Evolutionary conservation across 2,329 filamentous ascomycete genomes (phyloP), one percentile per base, ranked within the genome.

Genomic region (Leptographium wingfieldii): DNA sequence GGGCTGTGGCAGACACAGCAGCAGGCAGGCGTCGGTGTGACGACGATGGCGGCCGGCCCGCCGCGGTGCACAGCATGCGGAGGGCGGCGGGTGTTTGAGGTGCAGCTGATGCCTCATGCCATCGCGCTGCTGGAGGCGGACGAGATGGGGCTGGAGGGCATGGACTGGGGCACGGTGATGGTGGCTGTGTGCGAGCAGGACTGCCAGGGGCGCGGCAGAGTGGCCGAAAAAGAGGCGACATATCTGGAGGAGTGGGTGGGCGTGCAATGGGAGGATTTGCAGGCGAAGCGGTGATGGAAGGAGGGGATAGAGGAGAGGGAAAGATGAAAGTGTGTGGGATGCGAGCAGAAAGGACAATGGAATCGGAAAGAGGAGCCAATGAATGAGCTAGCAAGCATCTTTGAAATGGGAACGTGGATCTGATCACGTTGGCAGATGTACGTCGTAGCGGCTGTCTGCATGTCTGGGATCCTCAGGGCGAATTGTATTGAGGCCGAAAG

Each of bases 81-180:
- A 10, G 81, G 79, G 0, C 77, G 80, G 56, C 83, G 92, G 63
- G 83, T 87, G 16, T 97, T 97, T 70, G 94, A 99, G 77, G 78
- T 96, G 61, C 94, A 99, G 77, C 76, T 99, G 65, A 92, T 87
- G 65, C 94, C 94, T 49, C 88, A 95, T 69, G 86, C 91, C 3
- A 99, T 99, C 67, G 83, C 84, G 35, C 88, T 95, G 76, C 76
- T 97, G 59, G 94, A 97, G 76, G 85, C 81, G 2, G 88, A 92
- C 51, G 85, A 87, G 60, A 71, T 84, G 66, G 82, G 81, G 48
- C 68, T 86, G 25, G 80, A 95, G 76, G 94, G 92, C 0, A 99
- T 99, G 94, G 94, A 99, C 68, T 99, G 94, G 94, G 92, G 92
- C 0, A 97, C 91, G 0, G 81, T 99, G 10, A 83, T 99, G 61